phyloP scores from a whole-genome alignment of 1,284 basidiomycete species.

The Lentinula novae-zelandiae region DNA sequence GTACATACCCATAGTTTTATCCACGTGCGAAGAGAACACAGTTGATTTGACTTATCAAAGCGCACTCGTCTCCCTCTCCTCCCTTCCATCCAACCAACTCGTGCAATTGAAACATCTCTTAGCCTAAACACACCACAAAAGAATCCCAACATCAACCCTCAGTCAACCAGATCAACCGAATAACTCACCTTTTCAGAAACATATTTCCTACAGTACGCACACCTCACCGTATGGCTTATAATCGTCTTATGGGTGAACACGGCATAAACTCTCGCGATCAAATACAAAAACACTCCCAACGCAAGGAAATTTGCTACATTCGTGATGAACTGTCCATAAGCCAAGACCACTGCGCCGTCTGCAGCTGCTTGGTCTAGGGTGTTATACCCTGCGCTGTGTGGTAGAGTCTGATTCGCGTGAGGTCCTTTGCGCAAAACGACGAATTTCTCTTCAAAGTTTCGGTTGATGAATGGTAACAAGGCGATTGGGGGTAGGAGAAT shows the following conservation, averaged over 20 bases:
- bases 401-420: slow-evolving; percentile 13
- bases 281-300: slow-evolving; percentile 29
- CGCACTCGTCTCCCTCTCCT: slow-evolving; percentile 18
- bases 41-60: not conserved
- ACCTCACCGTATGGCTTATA: slow-evolving; percentile 30
- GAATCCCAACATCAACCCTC: no score
- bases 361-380: slow-evolving; percentile 33
- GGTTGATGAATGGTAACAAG: slow-evolving; percentile 31
- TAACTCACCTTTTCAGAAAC: slow-evolving; percentile 28
- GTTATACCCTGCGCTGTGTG: slow-evolving; percentile 25
- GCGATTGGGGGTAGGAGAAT: slow-evolving; percentile 31
- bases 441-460: slow-evolving; percentile 33
- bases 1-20: no score
- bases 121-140: slow-evolving; percentile 14
- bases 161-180: not conserved
- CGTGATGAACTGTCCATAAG: slow-evolving; percentile 31
- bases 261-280: slow-evolving; percentile 28
- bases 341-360: slow-evolving; percentile 34
- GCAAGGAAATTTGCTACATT: slow-evolving; percentile 29
- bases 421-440: slow-evolving; percentile 25
- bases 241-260: slow-evolving; percentile 29
- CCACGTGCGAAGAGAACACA: no score
- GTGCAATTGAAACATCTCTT: slow-evolving; percentile 24
- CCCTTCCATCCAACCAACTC: slow-evolving; percentile 26
- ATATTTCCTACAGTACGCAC: slow-evolving; percentile 33